phyloP scores from a whole-genome alignment of 352 stramenopile genomes.

The Blastocystis hominis region DNA sequence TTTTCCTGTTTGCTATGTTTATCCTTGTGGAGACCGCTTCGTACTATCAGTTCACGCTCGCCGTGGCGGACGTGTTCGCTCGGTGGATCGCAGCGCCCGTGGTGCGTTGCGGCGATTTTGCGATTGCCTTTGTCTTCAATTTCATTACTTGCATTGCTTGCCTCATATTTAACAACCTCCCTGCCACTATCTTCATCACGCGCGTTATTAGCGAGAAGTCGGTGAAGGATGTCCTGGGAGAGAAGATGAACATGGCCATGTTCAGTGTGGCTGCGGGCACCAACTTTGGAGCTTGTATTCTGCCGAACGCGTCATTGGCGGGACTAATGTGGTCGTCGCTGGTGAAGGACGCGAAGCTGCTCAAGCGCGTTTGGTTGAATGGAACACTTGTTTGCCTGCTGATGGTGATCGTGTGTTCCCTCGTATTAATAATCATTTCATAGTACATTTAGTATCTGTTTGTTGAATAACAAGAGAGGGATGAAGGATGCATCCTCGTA shows the following conservation, averaged over 20 bases:
- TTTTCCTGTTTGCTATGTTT: constrained; percentile 57
- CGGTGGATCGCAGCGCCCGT: neutral
- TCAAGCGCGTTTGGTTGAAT: constrained; percentile 48
- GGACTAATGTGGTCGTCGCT: constrained; percentile 53
- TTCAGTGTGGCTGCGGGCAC: constrained; percentile 47
- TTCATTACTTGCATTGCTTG: constrained; percentile 44
- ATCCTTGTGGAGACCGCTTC: constrained; percentile 34
- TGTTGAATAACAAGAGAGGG: neutral
- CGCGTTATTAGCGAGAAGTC: constrained; percentile 40
- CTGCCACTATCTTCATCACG: constrained; percentile 46
- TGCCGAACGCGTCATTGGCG: constrained; percentile 23
- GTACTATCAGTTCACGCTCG: constrained; percentile 24
- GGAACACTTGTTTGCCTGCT: constrained; percentile 19
- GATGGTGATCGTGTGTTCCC: constrained; percentile 15
- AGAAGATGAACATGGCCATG: neutral
- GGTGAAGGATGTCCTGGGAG: constrained; percentile 1
- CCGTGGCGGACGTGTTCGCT: constrained; percentile 5
- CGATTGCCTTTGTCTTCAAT: constrained; percentile 22
- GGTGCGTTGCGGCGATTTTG: neutral
- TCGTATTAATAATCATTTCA: neutral
- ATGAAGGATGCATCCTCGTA: neutral
- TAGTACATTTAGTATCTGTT: neutral
- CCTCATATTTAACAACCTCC: constrained; percentile 54
- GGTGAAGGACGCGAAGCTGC: neutral
- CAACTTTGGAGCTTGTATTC: constrained; percentile 57